Evolutionary conservation across 805 yeast species (phyloP).

Genomic region (Kazachstania bromeliacearum): DNA sequence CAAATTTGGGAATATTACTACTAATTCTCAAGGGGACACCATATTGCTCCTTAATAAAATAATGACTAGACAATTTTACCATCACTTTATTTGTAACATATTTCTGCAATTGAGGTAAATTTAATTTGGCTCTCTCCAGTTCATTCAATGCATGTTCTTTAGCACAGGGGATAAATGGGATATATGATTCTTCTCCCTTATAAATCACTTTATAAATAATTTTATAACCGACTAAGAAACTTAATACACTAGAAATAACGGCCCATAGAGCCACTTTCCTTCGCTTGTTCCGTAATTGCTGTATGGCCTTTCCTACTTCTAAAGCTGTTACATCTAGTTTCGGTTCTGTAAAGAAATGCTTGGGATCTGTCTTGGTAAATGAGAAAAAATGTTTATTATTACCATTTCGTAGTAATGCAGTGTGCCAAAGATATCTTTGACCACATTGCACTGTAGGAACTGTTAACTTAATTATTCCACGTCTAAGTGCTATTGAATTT

Average conservation of each 20-base stretch:
- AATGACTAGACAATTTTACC: constrained; percentile 20
- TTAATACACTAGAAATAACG: constrained; percentile 11
- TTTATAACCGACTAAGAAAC: constrained; percentile 20
- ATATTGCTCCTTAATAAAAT: constrained; percentile 26
- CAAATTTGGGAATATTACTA: constrained; percentile 16
- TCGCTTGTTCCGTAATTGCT: constrained; percentile 13
- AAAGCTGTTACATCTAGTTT: neutral
- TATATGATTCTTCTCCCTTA: constrained; percentile 17
- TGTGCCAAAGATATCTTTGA: no score
- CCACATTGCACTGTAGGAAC: no score
- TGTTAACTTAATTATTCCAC: no score
- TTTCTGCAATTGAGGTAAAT: constrained; percentile 13
- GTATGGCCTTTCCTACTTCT: constrained; percentile 15
- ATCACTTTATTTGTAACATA: constrained; percentile 17
- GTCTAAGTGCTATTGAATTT: no score
- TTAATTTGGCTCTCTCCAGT: constrained; percentile 15
- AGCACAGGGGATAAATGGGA: constrained; percentile 21
- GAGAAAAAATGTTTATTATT: neutral
- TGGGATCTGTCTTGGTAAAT: constrained; percentile 5
- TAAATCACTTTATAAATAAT: constrained; percentile 24
- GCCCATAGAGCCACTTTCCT: constrained; percentile 12
- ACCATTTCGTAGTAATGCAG: neutral
- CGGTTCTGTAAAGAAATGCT: constrained; percentile 20
- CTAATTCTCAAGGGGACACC: constrained; percentile 23
- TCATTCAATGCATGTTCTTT: constrained; percentile 18